Evolutionary conservation across 2,329 filamentous ascomycete genomes (phyloP).

Genomic region (Sclerotinia nivalis): DNA sequence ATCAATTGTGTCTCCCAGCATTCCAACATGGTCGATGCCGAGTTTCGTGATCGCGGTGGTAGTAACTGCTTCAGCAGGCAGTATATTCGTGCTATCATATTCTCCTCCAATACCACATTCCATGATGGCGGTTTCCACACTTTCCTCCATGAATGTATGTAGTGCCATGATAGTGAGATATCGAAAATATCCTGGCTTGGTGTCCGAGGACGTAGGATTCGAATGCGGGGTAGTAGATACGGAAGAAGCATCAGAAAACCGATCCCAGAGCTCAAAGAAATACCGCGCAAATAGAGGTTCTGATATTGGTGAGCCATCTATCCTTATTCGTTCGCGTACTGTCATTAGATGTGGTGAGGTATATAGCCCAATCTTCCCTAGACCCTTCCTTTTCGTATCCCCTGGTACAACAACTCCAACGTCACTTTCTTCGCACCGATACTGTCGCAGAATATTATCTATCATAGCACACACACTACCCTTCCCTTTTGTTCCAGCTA

Average conservation of each 20-base stretch:
- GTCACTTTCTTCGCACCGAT: constrained; percentile 41
- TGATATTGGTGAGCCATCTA: constrained; percentile 59
- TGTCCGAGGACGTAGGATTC: constrained; percentile 25
- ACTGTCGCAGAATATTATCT: constrained; percentile 61
- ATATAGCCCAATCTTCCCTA: constrained; percentile 57
- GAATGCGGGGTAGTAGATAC: constrained; percentile 31
- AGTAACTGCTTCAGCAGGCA: constrained; percentile 55
- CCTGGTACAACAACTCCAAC: not conserved
- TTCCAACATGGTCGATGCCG: constrained; percentile 80
- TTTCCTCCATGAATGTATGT: constrained; percentile 76
- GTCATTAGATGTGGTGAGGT: constrained; percentile 69
- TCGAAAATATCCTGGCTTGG: constrained; percentile 88
- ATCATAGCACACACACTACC: constrained; percentile 70
- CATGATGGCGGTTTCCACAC: constrained; percentile 75
- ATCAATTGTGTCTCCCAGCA: constrained; percentile 77
- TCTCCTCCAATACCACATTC: constrained; percentile 95
- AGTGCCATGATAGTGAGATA: constrained; percentile 88
- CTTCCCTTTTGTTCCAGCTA: constrained; percentile 89
- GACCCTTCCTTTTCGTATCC: constrained; percentile 15
- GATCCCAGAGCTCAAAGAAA: constrained; percentile 68
- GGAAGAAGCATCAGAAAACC: constrained; percentile 43
- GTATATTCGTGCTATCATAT: constrained; percentile 87
- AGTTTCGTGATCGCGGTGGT: constrained; percentile 76
- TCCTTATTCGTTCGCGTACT: constrained; percentile 67
- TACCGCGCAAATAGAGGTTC: constrained; percentile 61